These are phyloP conservation scores for Hepatocystis sp. DNA, from an alignment of 169 alveolate genomes.

Conservation along the genomic window DNA sequence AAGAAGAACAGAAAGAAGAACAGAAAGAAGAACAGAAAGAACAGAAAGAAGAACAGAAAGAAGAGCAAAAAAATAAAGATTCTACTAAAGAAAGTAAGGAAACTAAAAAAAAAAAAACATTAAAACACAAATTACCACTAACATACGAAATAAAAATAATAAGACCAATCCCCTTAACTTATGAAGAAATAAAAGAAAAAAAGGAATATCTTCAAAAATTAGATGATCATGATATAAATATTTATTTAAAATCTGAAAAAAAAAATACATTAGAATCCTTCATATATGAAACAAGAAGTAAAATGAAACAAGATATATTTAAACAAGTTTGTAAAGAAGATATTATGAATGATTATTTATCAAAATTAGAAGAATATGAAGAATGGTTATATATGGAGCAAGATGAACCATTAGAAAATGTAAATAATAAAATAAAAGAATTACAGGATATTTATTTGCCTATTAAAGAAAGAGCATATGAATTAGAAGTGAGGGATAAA, in stretches of 20 bases:
- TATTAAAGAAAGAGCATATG: constrained; percentile 75
- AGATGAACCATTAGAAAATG: constrained; percentile 77
- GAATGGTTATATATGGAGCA: constrained; percentile 72
- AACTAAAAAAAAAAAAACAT: constrained; percentile 12
- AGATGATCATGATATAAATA: constrained; percentile 60
- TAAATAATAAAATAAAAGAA: constrained; percentile 43
- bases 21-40: neutral
- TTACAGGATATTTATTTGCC: constrained; percentile 60
- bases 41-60: neutral
- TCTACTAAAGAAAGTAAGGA: constrained; percentile 2
- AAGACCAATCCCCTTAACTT: constrained; percentile 40
- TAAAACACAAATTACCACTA: constrained; percentile 39
- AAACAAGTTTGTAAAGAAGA: constrained; percentile 65
- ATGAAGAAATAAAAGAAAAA: constrained; percentile 56
- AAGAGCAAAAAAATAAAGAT: constrained; percentile 7
- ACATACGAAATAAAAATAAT: constrained; percentile 23
- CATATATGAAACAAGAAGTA: constrained; percentile 70
- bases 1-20: neutral
- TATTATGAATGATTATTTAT: constrained; percentile 21
- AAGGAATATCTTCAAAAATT: constrained; percentile 46
- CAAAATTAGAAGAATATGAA: constrained; percentile 69
- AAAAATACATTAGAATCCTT: constrained; percentile 64
- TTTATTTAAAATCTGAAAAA: constrained; percentile 58
- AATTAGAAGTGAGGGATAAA: constrained; percentile 35
- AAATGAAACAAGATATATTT: constrained; percentile 71